Evolutionary conservation across 2,329 filamentous ascomycete genomes (phyloP), one percentile per base, ranked within the genome.

Genomic region (Dactylonectria macrodidyma): DNA sequence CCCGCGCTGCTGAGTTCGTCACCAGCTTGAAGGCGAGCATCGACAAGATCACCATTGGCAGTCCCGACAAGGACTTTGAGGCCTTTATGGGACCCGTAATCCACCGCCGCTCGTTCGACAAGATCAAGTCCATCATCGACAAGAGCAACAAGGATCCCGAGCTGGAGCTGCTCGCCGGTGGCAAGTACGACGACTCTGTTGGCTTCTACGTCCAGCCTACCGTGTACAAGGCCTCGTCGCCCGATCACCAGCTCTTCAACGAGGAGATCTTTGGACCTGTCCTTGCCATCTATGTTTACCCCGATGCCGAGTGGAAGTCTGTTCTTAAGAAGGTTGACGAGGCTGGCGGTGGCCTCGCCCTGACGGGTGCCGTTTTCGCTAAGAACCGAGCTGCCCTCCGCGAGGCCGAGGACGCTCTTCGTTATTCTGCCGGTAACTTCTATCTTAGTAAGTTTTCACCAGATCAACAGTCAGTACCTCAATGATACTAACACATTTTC

Each of bases 181-280:
- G 94, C 67, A 90, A 87, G 72, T 92, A 95, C 78, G 93, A 96
- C 79, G 89, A 89, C 60, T 91, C 88, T 65, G 91, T 91, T 79
- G 94, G 94, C 66, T 97, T 91, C 86, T 97, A 89, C 82, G 90
- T 97, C 77, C 87, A 93, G 80, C 94, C 94, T 1, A 97, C 94
- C 60, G 88, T 97, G 74, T 97, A 95, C 86, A 81, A 86, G 68
- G 92, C 93, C 52, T 89, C 86, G 34, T 92, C 93, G 81, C 91
- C 93, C 0, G 83, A 88, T 67, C 94, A 97, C 84, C 87, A 88
- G 58, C 90, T 95, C 68, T 86, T 97, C 52, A 90, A 86, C 55
- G 91, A 89, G 59, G 94, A 97, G 81, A 90, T 97, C 62, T 97
- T 97, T 77, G 94, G 94, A 1, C 94, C 94, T 14, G 82, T 97